Base-by-base conservation (phyloP, 2,329 filamentous ascomycete species). In the Xylariaceae sp. region DNA sequence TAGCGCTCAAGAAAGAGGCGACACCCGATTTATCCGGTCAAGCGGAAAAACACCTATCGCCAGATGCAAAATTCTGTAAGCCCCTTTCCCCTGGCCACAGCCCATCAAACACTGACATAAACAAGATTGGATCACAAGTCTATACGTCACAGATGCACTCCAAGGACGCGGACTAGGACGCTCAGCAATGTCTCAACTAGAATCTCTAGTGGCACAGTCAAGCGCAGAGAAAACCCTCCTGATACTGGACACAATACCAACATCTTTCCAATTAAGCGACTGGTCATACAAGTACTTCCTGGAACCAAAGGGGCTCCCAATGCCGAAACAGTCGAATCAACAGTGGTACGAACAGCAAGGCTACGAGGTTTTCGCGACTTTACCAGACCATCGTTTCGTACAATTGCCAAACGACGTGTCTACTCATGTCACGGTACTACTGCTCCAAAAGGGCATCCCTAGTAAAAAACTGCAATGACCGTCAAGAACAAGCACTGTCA, bases 261-360 rank as follows among this genome's bases (percentile, higher is more conserved):
- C 19, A 17, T 39, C 44, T 11, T 44, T 22, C 36, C 38, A 43
- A 10, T 6, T 39, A 4, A 14, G 47, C 7, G 22, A 32, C 9
- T 44, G 39, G 39, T 32, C 47, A 6, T n/a, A 17, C 11, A 22
- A 44, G n/a, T 32, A 30, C 9, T 48, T 39, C 12, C 36, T 33
- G 22, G 19, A 39, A 11, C 47, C 40, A 18, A 11, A 44, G 17
- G 35, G 35, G 30, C 35, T 48, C 5, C 15, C 41, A 3, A 32
- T 32, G 32, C 47, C 47, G 9, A 48, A 44, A 36, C 40, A 44
- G 27, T 51, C 44, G 17, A 51, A 44, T 19, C 35, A 48, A 11
- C 33, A 51, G 19, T 51, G 49, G 41, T 51, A 48, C 15, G 12
- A 44, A 41, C 41, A 35, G 14, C 49, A 51, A 31, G 33, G 45